phyloP scores from a whole-genome alignment of 257 asterid species.

The Nicotiana paniculata region DNA sequence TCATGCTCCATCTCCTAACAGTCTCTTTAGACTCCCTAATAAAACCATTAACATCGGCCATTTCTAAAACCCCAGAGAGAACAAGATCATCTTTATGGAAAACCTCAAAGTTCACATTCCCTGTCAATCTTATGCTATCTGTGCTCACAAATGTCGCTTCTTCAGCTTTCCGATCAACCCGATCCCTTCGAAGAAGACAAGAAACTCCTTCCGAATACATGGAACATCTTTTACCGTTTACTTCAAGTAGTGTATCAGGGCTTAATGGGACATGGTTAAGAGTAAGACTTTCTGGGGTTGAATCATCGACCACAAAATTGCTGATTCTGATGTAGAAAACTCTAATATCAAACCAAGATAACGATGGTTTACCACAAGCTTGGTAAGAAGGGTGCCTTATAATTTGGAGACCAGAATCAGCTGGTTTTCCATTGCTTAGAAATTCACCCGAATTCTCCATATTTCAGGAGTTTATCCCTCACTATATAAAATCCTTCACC shows the following conservation, averaged over 20 bases:
- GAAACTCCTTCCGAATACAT: constrained; percentile 53
- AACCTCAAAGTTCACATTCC: constrained; percentile 71
- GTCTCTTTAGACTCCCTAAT: constrained; percentile 34
- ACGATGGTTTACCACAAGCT: constrained; percentile 27
- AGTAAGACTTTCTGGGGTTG: constrained; percentile 63
- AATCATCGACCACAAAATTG: constrained; percentile 53
- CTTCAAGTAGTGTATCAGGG: constrained; percentile 70
- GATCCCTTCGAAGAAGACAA: constrained; percentile 63
- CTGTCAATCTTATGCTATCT: constrained; percentile 55
- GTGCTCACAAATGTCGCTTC: constrained; percentile 92
- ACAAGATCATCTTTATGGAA: constrained; percentile 49
- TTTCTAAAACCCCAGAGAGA: constrained; percentile 65
- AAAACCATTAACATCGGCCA: constrained; percentile 41
- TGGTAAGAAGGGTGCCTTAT: constrained; percentile 48
- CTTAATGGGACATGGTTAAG: constrained; percentile 61
- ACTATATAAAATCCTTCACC: constrained; percentile 18
- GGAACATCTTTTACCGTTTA: constrained; percentile 62
- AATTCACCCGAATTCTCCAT: constrained; percentile 49
- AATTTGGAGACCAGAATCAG: constrained; percentile 49
- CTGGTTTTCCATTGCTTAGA: constrained; percentile 43
- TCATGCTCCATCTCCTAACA: constrained; percentile 52
- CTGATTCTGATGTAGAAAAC: constrained; percentile 75
- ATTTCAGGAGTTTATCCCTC: constrained; percentile 17
- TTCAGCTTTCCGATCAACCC: constrained; percentile 75
- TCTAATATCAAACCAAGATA: constrained; percentile 53